Evolutionary conservation across 139 green algal genomes (phyloP).

Genomic region (Chlorella sorokiniana): DNA sequence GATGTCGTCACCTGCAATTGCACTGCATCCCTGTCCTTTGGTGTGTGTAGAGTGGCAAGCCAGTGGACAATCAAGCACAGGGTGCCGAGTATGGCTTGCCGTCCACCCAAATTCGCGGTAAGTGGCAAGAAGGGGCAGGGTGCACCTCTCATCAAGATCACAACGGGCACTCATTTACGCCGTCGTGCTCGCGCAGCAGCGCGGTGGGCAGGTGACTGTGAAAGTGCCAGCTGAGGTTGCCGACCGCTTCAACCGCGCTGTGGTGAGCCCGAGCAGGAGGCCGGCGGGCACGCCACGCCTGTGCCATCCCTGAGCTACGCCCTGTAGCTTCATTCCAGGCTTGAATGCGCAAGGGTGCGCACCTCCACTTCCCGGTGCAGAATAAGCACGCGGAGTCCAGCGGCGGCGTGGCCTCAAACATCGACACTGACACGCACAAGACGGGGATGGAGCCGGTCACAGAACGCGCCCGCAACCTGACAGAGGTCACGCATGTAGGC

Average conservation of each 20-base stretch:
- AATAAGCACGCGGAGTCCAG: conserved; percentile 5
- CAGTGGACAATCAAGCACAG: neutral
- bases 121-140: neutral
- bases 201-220: conserved; percentile 18
- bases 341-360: neutral
- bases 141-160: too few species aligned
- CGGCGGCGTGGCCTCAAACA: conserved; percentile 24
- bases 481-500: conserved; percentile 15
- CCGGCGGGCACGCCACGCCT: neutral
- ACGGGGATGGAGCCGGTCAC: conserved; percentile 28
- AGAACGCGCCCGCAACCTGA: conserved; percentile 36
- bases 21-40: neutral
- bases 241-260: conserved; percentile 35
- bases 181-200: too few species aligned
- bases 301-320: neutral
- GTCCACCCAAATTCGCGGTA: conserved; percentile 6
- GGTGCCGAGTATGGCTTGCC: conserved; percentile 8
- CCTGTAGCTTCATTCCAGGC: neutral
- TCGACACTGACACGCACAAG: conserved; percentile 40
- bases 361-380: neutral
- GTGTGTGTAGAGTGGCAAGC: conserved; percentile 7
- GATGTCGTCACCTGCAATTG: neutral
- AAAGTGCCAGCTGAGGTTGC: conserved; percentile 36
- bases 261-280: neutral
- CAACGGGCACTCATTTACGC: too few species aligned